Conservation (phyloP, 2,329 filamentous ascomycete species). For the Phaeosphaeriaceae sp. region DNA sequence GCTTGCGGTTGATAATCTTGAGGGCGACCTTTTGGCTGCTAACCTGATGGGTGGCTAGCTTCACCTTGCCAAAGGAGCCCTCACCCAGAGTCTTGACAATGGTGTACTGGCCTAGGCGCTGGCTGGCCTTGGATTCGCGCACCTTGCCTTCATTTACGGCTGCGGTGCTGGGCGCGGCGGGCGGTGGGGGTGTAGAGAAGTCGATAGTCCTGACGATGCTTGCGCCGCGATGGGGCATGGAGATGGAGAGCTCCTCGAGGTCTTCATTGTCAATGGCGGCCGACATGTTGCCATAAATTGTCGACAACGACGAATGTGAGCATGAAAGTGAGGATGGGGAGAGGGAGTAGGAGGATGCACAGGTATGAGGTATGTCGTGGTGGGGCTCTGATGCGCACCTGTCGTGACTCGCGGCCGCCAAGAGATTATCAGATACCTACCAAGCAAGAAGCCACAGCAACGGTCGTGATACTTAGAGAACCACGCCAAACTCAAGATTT, state of each 20-base stretch:
- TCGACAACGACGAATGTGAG: too few species aligned
- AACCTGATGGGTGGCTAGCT: constrained; percentile 89
- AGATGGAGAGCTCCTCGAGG: constrained; percentile 69
- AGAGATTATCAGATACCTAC: too few species aligned
- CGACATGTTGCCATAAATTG: constrained; percentile 36
- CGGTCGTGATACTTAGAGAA: too few species aligned
- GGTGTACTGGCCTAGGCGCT: constrained; percentile 90
- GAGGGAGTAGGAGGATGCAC: neutral
- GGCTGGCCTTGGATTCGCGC: constrained; percentile 68
- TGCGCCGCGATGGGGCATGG: constrained; percentile 63
- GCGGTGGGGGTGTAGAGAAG: constrained; percentile 30
- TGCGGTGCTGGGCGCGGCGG: constrained; percentile 27
- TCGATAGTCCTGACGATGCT: constrained; percentile 45
- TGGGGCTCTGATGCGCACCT: neutral
- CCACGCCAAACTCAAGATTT: too few species aligned
- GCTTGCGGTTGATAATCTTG: constrained; percentile 96
- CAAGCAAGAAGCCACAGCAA: too few species aligned
- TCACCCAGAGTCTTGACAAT: constrained; percentile 91
- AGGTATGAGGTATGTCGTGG: neutral
- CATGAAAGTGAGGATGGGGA: neutral
- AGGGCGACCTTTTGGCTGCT: constrained; percentile 95
- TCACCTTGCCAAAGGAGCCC: constrained; percentile 98
- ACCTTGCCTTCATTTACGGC: constrained; percentile 49
- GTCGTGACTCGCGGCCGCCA: neutral
- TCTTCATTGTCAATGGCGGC: constrained; percentile 76